Evolutionary conservation across 1,284 basidiomycete species (phyloP).

Genomic region (Sanghuangporus baumii): DNA sequence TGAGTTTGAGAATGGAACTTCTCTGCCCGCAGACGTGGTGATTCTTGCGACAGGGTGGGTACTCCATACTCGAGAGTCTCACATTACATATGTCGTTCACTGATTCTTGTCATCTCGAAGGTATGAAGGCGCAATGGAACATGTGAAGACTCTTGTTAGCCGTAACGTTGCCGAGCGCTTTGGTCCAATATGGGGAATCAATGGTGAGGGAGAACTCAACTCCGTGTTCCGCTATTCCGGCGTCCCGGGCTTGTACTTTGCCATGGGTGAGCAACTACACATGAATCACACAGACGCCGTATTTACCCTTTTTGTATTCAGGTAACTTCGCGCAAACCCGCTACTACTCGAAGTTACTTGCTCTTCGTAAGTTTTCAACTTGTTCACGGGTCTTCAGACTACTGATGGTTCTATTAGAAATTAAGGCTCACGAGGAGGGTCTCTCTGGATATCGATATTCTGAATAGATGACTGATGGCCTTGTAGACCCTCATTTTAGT

Average conservation of each 20-base stretch:
- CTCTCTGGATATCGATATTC: slow-evolving; percentile 1
- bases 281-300: background rate
- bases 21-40: slow-evolving; percentile 20
- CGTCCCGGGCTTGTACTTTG: slow-evolving; percentile 12
- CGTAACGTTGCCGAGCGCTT: background rate
- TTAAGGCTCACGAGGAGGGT: slow-evolving; percentile 14
- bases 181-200: slow-evolving; percentile 6
- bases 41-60: slow-evolving; percentile 21
- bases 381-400: background rate
- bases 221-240: slow-evolving; percentile 10
- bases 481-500: background rate
- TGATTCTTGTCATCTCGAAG: background rate
- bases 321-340: slow-evolving; percentile 11
- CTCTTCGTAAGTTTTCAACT: slow-evolving; percentile 5
- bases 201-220: slow-evolving; percentile 15
- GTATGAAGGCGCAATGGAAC: slow-evolving; percentile 4
- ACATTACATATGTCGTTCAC: background rate
- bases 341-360: slow-evolving; percentile 12
- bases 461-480: background rate
- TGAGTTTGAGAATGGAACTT: slow-evolving; percentile 19
- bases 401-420: slow-evolving; percentile 1
- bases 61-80: background rate
- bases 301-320: background rate
- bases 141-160: slow-evolving; percentile 4
- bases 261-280: slow-evolving; percentile 8